phyloP scores from a whole-genome alignment of 1,139 yeast species.

The Yamadazyma aaseri region DNA sequence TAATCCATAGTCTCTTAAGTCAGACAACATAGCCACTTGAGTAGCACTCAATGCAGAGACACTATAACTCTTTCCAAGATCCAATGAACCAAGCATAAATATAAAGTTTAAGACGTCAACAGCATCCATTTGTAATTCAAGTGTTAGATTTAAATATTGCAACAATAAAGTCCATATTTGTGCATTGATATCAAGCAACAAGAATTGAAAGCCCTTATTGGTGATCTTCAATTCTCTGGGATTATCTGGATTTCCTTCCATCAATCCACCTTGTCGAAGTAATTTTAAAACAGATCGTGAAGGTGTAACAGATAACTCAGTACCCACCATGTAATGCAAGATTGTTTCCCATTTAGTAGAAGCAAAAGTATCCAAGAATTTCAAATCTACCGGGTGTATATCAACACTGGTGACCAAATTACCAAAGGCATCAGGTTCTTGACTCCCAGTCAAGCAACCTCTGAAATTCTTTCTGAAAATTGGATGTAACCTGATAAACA shows the following conservation, averaged over 20 bases:
- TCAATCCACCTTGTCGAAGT: conserved; percentile 73
- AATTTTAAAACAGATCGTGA: conserved; percentile 66
- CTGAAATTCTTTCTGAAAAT: conserved; percentile 74
- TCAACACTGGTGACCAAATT: conserved; percentile 32
- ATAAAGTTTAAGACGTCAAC: conserved; percentile 93
- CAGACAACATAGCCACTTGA: conserved; percentile 84
- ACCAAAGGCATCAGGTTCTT: conserved; percentile 47
- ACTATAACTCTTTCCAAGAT: conserved; percentile 84
- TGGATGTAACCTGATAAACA: conserved; percentile 62
- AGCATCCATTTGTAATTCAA: conserved; percentile 86
- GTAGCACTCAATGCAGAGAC: conserved; percentile 72
- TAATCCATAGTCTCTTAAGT: conserved; percentile 86
- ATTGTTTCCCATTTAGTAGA: conserved; percentile 91
- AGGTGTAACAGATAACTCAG: conserved; percentile 65
- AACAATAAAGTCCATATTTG: conserved; percentile 92
- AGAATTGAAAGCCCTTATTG: conserved; percentile 88
- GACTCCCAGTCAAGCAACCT: conserved; percentile 83
- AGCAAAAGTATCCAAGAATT: conserved; percentile 77
- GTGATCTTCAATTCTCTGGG: conserved; percentile 66
- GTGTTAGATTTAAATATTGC: conserved; percentile 84
- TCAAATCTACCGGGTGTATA: conserved; percentile 53
- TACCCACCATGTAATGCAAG: conserved; percentile 96
- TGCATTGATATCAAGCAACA: conserved; percentile 87
- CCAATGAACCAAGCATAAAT: conserved; percentile 89
- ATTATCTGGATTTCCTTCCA: conserved; percentile 53